Evolutionary conservation across 805 yeast species (phyloP), one percentile per base, ranked within the genome.

Genomic region (Nakazawaea sp.): DNA sequence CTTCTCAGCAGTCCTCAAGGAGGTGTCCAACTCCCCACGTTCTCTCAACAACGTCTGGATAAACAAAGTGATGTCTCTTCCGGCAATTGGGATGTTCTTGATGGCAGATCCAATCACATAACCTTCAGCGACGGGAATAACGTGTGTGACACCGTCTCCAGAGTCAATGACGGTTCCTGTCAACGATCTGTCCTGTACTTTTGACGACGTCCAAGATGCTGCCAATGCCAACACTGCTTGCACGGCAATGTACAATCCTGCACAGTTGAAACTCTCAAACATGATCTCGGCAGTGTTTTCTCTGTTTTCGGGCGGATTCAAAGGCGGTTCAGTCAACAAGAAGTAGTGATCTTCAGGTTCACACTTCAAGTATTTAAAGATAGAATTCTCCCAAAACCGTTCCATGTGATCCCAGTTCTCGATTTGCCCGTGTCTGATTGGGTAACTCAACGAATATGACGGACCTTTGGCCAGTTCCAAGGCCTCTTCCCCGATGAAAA

Each of bases 361-460:
- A 58, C 97, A 87, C 59, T 96, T 78, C 50, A 92, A 72, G 58
- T 92, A 92, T 64, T 92, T 90, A 69, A 92, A 92, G 53, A 92
- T 89, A 32, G 96, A 86, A 53, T 85, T 84, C 56, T 92, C 97
- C 98, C 98, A 92, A 61, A 88, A 90, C 57, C 98, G 74, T 62
- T 92, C 98, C 98, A 92, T 92, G 56, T 92, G 97, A 64, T 92
- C 98, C 98, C 98, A 92, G 60, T 92, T 87, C 61, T 92, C 98
- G 45, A 92, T 83, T 67, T 92, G 98, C 18, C 98, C 98, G 56
- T 92, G 98, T 60, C 88, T 82, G 43, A 92, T 88, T 15, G 98
- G 98, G 54, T 92, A 92, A 45, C 78, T 75, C 42, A 92, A 66
- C 20, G 89, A 81, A 61, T 92, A 92, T 20, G 86, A 68, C 18